phyloP scores from a whole-genome alignment of 1,139 yeast genomes.

The Geotrichum citri-aurantii region DNA sequence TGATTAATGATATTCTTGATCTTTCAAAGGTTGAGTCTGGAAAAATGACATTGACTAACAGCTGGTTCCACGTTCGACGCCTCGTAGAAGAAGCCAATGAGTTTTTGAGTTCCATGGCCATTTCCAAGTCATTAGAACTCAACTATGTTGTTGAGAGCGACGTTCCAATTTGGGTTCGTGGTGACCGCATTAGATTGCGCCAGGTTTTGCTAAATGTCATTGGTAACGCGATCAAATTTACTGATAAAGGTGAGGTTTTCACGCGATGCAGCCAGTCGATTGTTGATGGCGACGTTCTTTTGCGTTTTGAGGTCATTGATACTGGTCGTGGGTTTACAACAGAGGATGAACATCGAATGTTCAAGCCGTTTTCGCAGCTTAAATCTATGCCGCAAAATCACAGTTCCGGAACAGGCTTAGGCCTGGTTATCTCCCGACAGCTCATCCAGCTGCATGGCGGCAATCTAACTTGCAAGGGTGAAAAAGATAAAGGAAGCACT shows the following conservation, averaged over 20 bases:
- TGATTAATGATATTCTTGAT: constrained; percentile 76
- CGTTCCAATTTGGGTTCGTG: constrained; percentile 75
- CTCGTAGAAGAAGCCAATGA: constrained; percentile 76
- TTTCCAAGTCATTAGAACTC: constrained; percentile 66
- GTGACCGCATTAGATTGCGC: constrained; percentile 81
- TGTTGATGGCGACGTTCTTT: constrained; percentile 37
- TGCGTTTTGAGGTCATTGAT: constrained; percentile 71
- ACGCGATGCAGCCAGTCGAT: constrained; percentile 29
- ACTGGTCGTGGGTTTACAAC: constrained; percentile 86
- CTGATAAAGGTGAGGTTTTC: constrained; percentile 63
- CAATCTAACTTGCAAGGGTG: constrained; percentile 62
- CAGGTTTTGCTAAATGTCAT: constrained; percentile 87
- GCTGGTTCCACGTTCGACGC: constrained; percentile 68
- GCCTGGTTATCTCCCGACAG: constrained; percentile 79
- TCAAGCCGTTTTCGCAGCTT: constrained; percentile 91
- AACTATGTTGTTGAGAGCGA: constrained; percentile 72
- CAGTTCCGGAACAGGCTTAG: constrained; percentile 75
- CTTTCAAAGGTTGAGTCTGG: constrained; percentile 80
- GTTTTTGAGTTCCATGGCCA: constrained; percentile 72
- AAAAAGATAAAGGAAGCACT: constrained; percentile 72
- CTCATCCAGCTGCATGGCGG: constrained; percentile 84
- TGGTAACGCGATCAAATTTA: constrained; percentile 80
- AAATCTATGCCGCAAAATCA: constrained; percentile 7
- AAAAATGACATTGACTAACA: constrained; percentile 74
- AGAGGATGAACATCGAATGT: constrained; percentile 52